phyloP scores from a whole-genome alignment of 805 yeast genomes.

The Saturnispora galanensis region DNA sequence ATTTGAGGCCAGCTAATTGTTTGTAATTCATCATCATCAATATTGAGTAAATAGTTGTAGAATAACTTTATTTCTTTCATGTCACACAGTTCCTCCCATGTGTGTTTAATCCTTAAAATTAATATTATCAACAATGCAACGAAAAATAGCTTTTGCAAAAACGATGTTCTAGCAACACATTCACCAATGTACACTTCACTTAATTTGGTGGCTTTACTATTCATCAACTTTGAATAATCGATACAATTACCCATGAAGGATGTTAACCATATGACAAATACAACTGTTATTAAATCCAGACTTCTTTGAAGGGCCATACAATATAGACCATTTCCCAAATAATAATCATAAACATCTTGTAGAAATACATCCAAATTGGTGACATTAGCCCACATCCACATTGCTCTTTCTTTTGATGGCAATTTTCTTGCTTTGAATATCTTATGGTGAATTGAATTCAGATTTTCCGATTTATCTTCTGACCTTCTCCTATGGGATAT shows the following conservation, averaged over 20 bases:
- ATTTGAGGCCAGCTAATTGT: constrained; percentile 90
- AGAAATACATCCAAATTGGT: constrained; percentile 83
- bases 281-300: constrained; percentile 61
- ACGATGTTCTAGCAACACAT: constrained; percentile 39
- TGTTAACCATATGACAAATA: constrained; percentile 71
- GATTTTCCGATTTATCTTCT: background rate
- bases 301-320: constrained; percentile 63
- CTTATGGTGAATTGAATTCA: background rate
- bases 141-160: constrained; percentile 46
- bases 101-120: constrained; percentile 40
- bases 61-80: constrained; percentile 69
- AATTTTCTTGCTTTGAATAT: constrained; percentile 27
- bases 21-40: constrained; percentile 75
- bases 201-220: constrained; percentile 27
- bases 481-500: constrained; percentile 2
- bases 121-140: constrained; percentile 52
- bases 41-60: constrained; percentile 58
- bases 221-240: constrained; percentile 36
- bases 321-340: constrained; percentile 72
- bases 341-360: constrained; percentile 74
- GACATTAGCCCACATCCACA: constrained; percentile 96
- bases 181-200: constrained; percentile 34
- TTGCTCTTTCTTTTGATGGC: constrained; percentile 64
- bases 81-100: constrained; percentile 53
- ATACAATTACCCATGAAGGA: constrained; percentile 77